These are phyloP conservation scores for Quercus robur DNA, from an alignment of 306 rosid species.

Conservation along the genomic window DNA sequence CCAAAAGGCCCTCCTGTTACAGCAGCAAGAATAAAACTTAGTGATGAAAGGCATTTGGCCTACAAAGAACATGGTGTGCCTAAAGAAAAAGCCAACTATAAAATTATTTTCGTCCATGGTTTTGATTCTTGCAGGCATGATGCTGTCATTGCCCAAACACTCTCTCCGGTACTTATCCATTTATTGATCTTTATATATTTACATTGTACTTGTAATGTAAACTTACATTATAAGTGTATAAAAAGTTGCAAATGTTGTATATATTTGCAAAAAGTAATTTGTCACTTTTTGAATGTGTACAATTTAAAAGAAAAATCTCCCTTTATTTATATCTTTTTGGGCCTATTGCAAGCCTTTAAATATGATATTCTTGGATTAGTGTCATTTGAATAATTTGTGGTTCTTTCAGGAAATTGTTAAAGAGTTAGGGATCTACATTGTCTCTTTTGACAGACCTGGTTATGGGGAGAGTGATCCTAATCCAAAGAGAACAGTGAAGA, in stretches of 20 bases:
- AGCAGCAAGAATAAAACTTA: slow-evolving; percentile 67
- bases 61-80: slow-evolving; percentile 78
- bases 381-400: slow-evolving; percentile 14
- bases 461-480: slow-evolving; percentile 95
- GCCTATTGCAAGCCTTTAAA: neutral
- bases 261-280: no score
- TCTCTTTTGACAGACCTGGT: slow-evolving; percentile 88
- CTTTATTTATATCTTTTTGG: neutral
- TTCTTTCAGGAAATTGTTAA: slow-evolving; percentile 53
- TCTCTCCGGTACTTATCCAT: slow-evolving; percentile 53
- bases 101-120: slow-evolving; percentile 62
- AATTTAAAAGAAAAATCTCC: no score
- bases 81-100: slow-evolving; percentile 62
- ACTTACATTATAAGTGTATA: no score
- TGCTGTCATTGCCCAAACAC: slow-evolving; percentile 29
- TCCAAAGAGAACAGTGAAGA: slow-evolving; percentile 68
- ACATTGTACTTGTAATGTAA: no score
- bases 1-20: slow-evolving; percentile 70
- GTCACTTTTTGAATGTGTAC: no score
- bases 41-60: slow-evolving; percentile 89
- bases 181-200: no score
- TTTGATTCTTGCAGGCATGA: slow-evolving; percentile 66
- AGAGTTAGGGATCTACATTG: slow-evolving; percentile 56
- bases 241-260: no score
- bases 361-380: neutral